A percentile compares a stretch with the other conserved stretches of the same genome.
Evolutionary conservation across 257 asterid species (phyloP).

Genomic region (Pogostemon cablin): DNA sequence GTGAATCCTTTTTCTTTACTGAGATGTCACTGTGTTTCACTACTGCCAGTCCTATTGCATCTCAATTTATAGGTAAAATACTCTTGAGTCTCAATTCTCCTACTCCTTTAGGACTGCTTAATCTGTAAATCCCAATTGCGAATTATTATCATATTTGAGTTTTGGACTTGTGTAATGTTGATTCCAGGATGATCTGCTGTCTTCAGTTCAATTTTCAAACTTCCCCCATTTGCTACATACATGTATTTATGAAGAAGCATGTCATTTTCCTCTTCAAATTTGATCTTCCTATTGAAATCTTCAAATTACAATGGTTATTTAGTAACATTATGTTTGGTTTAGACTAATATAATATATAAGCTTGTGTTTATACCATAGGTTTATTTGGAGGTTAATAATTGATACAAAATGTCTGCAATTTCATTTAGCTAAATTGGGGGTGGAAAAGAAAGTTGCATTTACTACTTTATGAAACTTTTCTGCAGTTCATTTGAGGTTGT

Average conservation of each 20-base stretch:
- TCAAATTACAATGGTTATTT: not conserved
- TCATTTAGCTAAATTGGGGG: constrained; percentile 63
- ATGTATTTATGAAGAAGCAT: not conserved
- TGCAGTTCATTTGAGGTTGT: constrained; percentile 12
- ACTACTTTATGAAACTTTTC: not conserved
- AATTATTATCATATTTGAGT: not conserved
- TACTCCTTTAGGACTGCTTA: not conserved
- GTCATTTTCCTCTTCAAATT: not conserved
- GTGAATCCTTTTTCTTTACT: not conserved
- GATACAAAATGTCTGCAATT: not conserved
- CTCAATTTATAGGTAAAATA: not conserved
- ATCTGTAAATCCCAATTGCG: not conserved
- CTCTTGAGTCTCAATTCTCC: constrained; percentile 10
- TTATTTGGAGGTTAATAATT: not conserved
- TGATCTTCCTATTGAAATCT: not conserved
- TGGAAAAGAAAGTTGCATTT: constrained; percentile 84
- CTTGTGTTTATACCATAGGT: too few relatives aligned
- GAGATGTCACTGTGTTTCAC: not conserved
- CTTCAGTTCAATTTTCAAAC: not conserved
- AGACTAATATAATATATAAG: not conserved
- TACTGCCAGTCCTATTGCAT: not conserved
- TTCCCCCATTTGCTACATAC: not conserved
- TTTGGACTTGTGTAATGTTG: not conserved
- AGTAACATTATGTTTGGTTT: not conserved
- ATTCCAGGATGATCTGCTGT: not conserved